Conservation (phyloP, 495 filamentous ascomycete genomes). For the Elasticomyces elasticus region DNA sequence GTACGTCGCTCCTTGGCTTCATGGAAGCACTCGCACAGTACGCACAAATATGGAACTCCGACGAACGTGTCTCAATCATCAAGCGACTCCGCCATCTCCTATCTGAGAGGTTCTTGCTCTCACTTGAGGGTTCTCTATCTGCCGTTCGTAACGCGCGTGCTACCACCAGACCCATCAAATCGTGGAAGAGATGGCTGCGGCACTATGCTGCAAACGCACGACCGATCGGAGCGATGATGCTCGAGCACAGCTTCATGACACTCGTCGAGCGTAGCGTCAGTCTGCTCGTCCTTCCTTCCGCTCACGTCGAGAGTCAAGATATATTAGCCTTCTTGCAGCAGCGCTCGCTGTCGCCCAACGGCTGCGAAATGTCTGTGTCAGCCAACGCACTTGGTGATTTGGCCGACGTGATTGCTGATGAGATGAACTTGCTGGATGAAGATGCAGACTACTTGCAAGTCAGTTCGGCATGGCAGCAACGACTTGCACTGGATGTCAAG, state of each 20-base stretch:
- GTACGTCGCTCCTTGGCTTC: slow-evolving; percentile 78
- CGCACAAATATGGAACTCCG: slow-evolving; percentile 64
- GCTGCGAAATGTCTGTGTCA: slow-evolving; percentile 1
- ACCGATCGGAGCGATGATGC: slow-evolving; percentile 82
- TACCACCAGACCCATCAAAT: slow-evolving; percentile 42
- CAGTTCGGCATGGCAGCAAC: slow-evolving; percentile 77
- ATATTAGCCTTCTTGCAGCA: slow-evolving; percentile 63
- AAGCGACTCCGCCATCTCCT: slow-evolving; percentile 59
- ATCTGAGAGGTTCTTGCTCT: slow-evolving; percentile 70
- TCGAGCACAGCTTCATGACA: slow-evolving; percentile 77
- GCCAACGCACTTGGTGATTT: slow-evolving; percentile 51
- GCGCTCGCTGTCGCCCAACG: slow-evolving; percentile 28
- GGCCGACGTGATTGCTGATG: slow-evolving; percentile 63
- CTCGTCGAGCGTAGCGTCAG: slow-evolving; percentile 72
- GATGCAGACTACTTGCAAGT: slow-evolving; percentile 80
- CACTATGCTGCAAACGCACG: slow-evolving; percentile 69
- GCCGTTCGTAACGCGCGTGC: slow-evolving; percentile 58
- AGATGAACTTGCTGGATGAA: slow-evolving; percentile 78
- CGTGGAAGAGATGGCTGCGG: slow-evolving; percentile 77
- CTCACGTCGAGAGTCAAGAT: slow-evolving; percentile 48
- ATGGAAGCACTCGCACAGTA: slow-evolving; percentile 67
- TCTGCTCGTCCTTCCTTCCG: slow-evolving; percentile 50
- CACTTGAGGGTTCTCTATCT: slow-evolving; percentile 78
- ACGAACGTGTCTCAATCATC: slow-evolving; percentile 61
- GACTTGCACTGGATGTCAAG: slow-evolving; percentile 76